Base-by-base conservation (phyloP, 257 asterid species). In the Ehretia macrophylla region DNA sequence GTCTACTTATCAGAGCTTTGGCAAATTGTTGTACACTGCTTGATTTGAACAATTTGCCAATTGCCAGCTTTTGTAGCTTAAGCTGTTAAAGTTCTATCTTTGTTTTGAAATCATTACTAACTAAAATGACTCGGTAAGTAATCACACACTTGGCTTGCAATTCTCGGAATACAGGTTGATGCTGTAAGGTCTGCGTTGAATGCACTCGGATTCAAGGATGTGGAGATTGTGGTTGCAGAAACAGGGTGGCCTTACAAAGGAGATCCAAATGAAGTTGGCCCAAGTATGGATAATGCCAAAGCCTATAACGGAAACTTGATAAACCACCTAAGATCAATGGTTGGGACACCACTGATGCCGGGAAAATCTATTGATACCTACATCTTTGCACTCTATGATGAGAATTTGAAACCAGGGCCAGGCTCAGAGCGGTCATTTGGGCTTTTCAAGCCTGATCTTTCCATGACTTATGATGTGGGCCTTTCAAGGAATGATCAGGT, bases 241-340 rank as follows among this genome's bases (percentile, higher is more conserved):
- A 81, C 79, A 4, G 86, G 86, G 22, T 81, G 86, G 86, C 84
- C 86, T 4, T 81, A 75, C 1, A 49, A 20, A 32, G 87, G 87
- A 50, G 87, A 77, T 27, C 17, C 51, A 3, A 73, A 73, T 37
- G 79, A 81, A 51, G 23, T n/a, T 0, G 85, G 81, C 60, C 66
- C 51, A 22, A 74, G 73, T 49, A 35, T 59, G 14, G 75, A 56
- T 23, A 75, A 60, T 16, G 81, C 87, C 10, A 64, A 58, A n/a
- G 72, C 75, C 20, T 81, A 81, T 55, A 78, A 74, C 14, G 60
- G 70, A 32, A 77, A 72, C 21, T 51, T 77, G 2, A 53, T 77
- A 54, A 62, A 23, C 39, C 84, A 77, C 62, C 75, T 81, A 44
- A 66, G 68, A 21, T 81, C 82, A 5, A 74, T 74, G 52, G 47